Percentiles rank a stretch among this genome's conserved stretches.
phyloP scores from a whole-genome alignment of 371 early-diverging fungal genomes.

The Syncephalastrum sp. region DNA sequence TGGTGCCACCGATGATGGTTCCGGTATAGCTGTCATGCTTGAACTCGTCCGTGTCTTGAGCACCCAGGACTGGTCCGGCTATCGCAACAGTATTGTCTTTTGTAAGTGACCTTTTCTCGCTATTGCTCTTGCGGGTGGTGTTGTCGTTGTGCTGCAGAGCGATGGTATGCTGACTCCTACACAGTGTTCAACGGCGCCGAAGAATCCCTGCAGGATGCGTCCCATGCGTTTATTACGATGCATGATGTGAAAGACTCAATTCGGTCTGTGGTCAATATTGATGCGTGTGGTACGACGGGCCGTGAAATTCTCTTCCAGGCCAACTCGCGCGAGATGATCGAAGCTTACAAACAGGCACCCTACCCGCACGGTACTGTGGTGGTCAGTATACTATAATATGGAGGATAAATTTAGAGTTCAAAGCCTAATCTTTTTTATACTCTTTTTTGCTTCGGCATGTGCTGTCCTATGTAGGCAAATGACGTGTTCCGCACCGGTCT shows the following conservation, averaged over 20 bases:
- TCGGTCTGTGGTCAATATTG: slow-evolving; percentile 71
- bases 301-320: slow-evolving; percentile 78
- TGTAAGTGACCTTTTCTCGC: slow-evolving; percentile 35
- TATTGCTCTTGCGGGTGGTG: too few relatives aligned
- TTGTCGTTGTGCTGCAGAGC: background rate
- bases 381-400: slow-evolving; percentile 27
- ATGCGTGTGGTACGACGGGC: slow-evolving; percentile 73
- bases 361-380: slow-evolving; percentile 75
- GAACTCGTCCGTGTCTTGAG: slow-evolving; percentile 68
- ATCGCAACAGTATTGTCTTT: slow-evolving; percentile 59
- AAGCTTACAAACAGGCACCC: slow-evolving; percentile 69
- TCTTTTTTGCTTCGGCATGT: background rate
- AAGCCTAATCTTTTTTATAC: background rate
- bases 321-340: slow-evolving; percentile 66
- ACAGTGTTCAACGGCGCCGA: slow-evolving; percentile 82
- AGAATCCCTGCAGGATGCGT: slow-evolving; percentile 77
- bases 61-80: slow-evolving; percentile 45
- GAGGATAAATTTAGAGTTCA: too few relatives aligned
- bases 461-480: slow-evolving; percentile 48
- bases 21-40: slow-evolving; percentile 71
- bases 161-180: background rate
- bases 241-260: slow-evolving; percentile 60
- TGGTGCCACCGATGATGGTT: slow-evolving; percentile 70
- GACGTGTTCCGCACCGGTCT: slow-evolving; percentile 77
- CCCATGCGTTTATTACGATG: slow-evolving; percentile 71